Percentiles rank a stretch among this genome's conserved stretches.
These are phyloP conservation scores for Boletus fagicola DNA, from an alignment of 768 basidiomycete genomes.

Conservation along the genomic window DNA sequence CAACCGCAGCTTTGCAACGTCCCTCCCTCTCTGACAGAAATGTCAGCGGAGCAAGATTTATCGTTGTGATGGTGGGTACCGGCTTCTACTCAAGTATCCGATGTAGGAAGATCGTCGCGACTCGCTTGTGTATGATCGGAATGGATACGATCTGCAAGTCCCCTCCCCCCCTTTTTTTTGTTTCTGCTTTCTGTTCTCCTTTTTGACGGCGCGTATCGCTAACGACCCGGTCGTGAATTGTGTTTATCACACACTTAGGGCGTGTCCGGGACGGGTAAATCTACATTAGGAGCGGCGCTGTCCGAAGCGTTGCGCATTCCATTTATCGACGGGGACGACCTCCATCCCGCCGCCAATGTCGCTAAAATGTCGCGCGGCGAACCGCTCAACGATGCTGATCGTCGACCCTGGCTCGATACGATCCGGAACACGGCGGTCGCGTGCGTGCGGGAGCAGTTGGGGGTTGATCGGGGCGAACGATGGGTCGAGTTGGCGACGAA, in stretches of 20 bases:
- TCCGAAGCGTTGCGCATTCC: slow-evolving; percentile 60
- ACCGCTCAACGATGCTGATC: slow-evolving; percentile 78
- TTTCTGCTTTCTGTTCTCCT: neutral
- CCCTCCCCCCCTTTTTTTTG: too few species aligned
- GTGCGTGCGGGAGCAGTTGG: slow-evolving; percentile 9
- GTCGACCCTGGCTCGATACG: slow-evolving; percentile 79
- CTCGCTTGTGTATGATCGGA: neutral
- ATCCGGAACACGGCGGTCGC: slow-evolving; percentile 62
- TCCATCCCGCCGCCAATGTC: slow-evolving; percentile 79
- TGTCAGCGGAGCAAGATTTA: slow-evolving; percentile 27
- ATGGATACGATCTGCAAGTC: too few species aligned
- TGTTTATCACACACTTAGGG: slow-evolving; percentile 42
- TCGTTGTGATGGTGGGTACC: slow-evolving; percentile 51
- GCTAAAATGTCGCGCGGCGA: slow-evolving; percentile 81
- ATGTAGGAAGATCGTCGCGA: neutral
- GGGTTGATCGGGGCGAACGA: neutral
- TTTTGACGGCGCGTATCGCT: neutral
- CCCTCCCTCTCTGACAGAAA: neutral
- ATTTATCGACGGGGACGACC: slow-evolving; percentile 86
- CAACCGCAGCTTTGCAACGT: neutral
- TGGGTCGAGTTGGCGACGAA: neutral
- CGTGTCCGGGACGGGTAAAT: slow-evolving; percentile 72
- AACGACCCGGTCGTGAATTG: neutral
- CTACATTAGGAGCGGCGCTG: slow-evolving; percentile 65
- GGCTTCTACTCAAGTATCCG: neutral